Percentiles rank a stretch among this genome's conserved stretches.
These are phyloP conservation scores for Phytophthora lateralis DNA, from an alignment of 352 stramenopile genomes.

Conservation along the genomic window DNA sequence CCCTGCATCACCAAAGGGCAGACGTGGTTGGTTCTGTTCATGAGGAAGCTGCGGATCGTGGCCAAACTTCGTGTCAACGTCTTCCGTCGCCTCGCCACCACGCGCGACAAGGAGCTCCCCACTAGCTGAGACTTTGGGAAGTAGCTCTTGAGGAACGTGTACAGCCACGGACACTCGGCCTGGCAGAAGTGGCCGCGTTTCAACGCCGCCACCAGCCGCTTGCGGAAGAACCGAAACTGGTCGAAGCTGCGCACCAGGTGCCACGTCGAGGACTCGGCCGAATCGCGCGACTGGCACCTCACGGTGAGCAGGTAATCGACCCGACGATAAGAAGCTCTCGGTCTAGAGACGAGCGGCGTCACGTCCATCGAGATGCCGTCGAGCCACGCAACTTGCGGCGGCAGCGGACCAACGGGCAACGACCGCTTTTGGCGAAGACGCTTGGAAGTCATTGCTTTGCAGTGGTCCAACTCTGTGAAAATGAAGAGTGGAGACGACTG, in stretches of 20 bases:
- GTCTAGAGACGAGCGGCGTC: constrained; percentile 19
- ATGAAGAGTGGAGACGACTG: constrained; percentile 16
- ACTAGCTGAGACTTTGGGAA: constrained; percentile 67
- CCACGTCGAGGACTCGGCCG: constrained; percentile 28
- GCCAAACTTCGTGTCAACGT: constrained; percentile 45
- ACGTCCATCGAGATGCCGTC: constrained; percentile 37
- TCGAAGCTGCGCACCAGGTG: constrained; percentile 49
- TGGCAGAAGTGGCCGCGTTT: constrained; percentile 65
- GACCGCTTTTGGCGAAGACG: constrained; percentile 29
- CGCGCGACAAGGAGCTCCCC: constrained; percentile 28
- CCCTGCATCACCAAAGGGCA: constrained; percentile 36
- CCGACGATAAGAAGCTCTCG: constrained; percentile 18
- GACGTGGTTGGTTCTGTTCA: constrained; percentile 44
- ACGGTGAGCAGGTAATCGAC: constrained; percentile 42
- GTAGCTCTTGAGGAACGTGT: constrained; percentile 79
- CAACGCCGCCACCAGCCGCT: constrained; percentile 33
- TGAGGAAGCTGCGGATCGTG: constrained; percentile 42
- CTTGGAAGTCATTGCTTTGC: constrained; percentile 23
- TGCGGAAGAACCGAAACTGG: constrained; percentile 48
- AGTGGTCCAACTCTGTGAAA: constrained; percentile 5
- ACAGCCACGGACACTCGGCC: constrained; percentile 75
- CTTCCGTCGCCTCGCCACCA: constrained; percentile 41
- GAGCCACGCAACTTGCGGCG: constrained; percentile 36
- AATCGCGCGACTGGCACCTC: constrained; percentile 17
- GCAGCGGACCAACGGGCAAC: constrained; percentile 16